phyloP scores from a whole-genome alignment of 2,329 filamentous ascomycete genomes.

The Aspergillus pseudonomiae region DNA sequence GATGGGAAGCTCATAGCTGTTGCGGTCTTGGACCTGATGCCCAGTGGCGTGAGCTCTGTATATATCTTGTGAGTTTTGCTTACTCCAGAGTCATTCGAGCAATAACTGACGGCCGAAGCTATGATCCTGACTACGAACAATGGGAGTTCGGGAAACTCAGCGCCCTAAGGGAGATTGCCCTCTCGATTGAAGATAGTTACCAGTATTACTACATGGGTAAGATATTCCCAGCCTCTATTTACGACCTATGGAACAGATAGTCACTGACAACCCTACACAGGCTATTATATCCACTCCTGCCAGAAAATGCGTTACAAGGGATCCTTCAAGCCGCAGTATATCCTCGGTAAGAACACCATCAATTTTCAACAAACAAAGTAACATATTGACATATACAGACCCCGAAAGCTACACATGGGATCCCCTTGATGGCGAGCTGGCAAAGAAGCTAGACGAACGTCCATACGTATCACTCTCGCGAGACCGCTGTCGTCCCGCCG shows the following conservation, averaged over 20 bases:
- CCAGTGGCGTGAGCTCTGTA: conserved; percentile 52
- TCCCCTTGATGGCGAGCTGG: conserved; percentile 46
- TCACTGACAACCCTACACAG: conserved; percentile 28
- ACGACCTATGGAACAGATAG: not conserved
- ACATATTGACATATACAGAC: conserved; percentile 34
- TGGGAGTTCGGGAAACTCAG: conserved; percentile 67
- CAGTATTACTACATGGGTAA: conserved; percentile 67
- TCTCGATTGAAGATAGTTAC: conserved; percentile 59
- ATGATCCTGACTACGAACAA: conserved; percentile 62
- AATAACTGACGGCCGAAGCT: conserved; percentile 39
- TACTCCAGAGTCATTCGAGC: not conserved
- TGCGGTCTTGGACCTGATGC: conserved; percentile 52
- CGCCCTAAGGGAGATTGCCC: conserved; percentile 61
- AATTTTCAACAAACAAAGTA: not conserved
- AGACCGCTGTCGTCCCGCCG: conserved; percentile 32
- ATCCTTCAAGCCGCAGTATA: conserved; percentile 49
- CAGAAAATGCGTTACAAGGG: conserved; percentile 57
- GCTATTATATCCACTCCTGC: conserved; percentile 65
- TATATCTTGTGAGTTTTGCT: conserved; percentile 49
- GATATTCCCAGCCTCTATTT: conserved; percentile 7
- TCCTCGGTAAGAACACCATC: conserved; percentile 44
- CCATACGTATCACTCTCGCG: conserved; percentile 50
- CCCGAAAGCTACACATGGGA: conserved; percentile 51
- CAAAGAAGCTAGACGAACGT: conserved; percentile 44
- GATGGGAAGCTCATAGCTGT: conserved; percentile 54